Percentiles rank a stretch among this genome's conserved stretches.
Conservation (phyloP, 1,139 yeast species). For the Yamadazyma oceani region DNA sequence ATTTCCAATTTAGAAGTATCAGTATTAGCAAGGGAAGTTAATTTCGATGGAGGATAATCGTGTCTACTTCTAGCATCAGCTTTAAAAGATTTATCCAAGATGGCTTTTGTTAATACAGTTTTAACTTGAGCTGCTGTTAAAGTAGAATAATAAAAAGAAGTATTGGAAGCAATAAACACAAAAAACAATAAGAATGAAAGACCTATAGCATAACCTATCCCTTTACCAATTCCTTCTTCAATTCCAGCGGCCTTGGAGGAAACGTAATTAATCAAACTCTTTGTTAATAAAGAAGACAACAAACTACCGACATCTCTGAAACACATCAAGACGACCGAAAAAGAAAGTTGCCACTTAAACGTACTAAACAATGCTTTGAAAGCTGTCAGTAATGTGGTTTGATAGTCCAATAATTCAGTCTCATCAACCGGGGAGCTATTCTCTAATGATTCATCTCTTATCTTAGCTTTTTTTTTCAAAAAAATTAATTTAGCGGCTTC, state of each 20-base stretch:
- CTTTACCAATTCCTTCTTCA: conserved; percentile 24
- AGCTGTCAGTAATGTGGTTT: conserved; percentile 9
- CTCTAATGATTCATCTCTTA: conserved; percentile 7
- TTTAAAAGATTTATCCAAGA: conserved; percentile 62
- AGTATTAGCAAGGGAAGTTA: conserved; percentile 53
- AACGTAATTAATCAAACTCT: conserved; percentile 28
- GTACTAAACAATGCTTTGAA: conserved; percentile 24
- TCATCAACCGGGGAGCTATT: too few species aligned
- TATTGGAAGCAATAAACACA: conserved; percentile 27
- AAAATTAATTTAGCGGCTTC: conserved; percentile 1
- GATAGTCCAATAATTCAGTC: too few species aligned
- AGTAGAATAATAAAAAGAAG: conserved; percentile 26
- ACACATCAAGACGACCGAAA: too few species aligned
- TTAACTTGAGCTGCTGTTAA: conserved; percentile 62
- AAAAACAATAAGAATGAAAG: conserved; percentile 24
- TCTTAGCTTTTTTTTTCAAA: conserved; percentile 25
- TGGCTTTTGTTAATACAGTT: conserved; percentile 63
- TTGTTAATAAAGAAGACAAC: conserved; percentile 29
- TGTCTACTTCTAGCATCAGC: conserved; percentile 49
- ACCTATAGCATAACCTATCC: conserved; percentile 41
- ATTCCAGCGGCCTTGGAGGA: conserved; percentile 24
- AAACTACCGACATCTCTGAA: conserved; percentile 22
- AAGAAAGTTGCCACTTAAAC: conserved; percentile 26
- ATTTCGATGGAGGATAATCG: conserved; percentile 60
- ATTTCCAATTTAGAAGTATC: conserved; percentile 33